phyloP scores from a whole-genome alignment of 2,329 filamentous ascomycete genomes.

The Diaporthe ilicicola region DNA sequence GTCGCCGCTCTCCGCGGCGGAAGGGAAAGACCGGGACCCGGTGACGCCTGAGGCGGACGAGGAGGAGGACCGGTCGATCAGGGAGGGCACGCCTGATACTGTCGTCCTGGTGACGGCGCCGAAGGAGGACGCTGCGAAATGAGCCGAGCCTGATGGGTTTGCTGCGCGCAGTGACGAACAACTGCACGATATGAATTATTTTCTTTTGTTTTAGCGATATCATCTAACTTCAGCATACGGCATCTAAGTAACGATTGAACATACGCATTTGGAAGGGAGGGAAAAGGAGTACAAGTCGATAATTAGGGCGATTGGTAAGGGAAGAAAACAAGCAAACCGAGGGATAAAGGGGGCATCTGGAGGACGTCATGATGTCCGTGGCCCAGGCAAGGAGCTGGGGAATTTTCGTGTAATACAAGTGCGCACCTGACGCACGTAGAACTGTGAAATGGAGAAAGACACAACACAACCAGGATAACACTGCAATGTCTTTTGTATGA shows the following conservation, averaged over 20 bases:
- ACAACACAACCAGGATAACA: too few species aligned
- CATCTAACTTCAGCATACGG: conserved; percentile 7
- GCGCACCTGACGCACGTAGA: background rate
- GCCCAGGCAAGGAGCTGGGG: background rate
- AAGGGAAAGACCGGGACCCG: background rate
- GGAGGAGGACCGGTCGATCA: background rate
- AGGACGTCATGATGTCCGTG: background rate
- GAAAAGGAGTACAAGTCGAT: background rate
- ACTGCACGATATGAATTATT: background rate
- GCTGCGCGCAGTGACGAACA: background rate
- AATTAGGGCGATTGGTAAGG: background rate
- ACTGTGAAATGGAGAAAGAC: background rate
- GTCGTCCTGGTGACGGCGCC: conserved; percentile 28
- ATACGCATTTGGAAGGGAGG: background rate
- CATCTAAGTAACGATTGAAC: conserved; percentile 10
- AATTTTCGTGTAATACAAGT: background rate
- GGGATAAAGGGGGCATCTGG: background rate
- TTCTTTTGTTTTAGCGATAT: conserved; percentile 24
- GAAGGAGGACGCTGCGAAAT: background rate
- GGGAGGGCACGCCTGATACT: conserved; percentile 26
- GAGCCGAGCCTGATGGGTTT: background rate
- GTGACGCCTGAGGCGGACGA: background rate
- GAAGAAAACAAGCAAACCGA: background rate
- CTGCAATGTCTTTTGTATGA: background rate
- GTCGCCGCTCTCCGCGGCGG: background rate